Percentiles rank a stretch among this genome's conserved stretches.
phyloP scores from a whole-genome alignment of 2,329 filamentous ascomycete genomes.

The Aureobasidium sp. region DNA sequence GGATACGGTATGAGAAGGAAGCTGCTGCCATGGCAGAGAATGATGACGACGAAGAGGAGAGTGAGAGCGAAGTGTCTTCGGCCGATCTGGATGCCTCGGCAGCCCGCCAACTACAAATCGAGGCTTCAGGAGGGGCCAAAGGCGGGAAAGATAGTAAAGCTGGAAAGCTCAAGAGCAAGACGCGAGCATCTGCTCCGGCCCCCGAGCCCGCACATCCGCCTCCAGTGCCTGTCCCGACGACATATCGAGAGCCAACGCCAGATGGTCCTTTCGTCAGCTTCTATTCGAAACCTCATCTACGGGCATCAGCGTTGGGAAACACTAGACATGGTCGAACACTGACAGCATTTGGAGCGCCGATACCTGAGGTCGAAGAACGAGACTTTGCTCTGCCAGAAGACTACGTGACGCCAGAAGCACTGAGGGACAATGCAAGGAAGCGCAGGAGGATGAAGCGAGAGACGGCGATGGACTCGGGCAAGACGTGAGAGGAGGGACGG shows the following conservation, averaged over 20 bases:
- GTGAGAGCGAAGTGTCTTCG: constrained; percentile 47
- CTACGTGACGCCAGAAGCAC: constrained; percentile 40
- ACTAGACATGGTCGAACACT: constrained; percentile 60
- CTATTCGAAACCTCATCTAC: constrained; percentile 69
- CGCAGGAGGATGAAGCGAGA: constrained; percentile 52
- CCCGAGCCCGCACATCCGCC: constrained; percentile 21
- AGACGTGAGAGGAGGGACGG: constrained; percentile 11
- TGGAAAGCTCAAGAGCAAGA: constrained; percentile 29
- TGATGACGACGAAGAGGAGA: constrained; percentile 31
- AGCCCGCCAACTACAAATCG: constrained; percentile 66
- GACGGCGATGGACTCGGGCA: constrained; percentile 26
- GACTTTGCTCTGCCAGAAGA: constrained; percentile 71
- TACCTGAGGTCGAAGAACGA: constrained; percentile 61
- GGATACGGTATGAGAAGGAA: constrained; percentile 67
- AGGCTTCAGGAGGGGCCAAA: constrained; percentile 27
- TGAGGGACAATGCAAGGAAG: constrained; percentile 52
- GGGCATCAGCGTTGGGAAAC: constrained; percentile 68
- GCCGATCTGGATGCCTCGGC: constrained; percentile 63
- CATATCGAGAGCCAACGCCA: constrained; percentile 24
- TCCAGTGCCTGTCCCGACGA: constrained; percentile 23
- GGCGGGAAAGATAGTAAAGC: constrained; percentile 21
- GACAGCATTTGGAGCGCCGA: constrained; percentile 69
- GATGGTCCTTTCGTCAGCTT: constrained; percentile 73
- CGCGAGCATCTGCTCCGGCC: constrained; percentile 12
- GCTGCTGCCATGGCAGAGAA: constrained; percentile 45